A percentile compares a stretch with the other conserved stretches of the same genome.
phyloP scores from a whole-genome alignment of 257 asterid genomes.

The Solanum etuberosum region DNA sequence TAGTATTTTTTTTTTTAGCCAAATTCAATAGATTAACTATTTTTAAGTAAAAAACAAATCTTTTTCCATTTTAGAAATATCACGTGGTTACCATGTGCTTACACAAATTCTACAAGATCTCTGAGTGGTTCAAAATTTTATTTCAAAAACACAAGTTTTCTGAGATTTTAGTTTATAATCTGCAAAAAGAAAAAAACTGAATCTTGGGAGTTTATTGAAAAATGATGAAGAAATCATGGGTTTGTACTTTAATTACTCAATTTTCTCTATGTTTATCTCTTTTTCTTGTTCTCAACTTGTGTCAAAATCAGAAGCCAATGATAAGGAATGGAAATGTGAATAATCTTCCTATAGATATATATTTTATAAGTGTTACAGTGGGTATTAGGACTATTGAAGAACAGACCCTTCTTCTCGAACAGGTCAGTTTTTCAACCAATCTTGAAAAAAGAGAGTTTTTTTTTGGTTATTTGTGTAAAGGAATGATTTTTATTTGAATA shows the following conservation, averaged over 20 bases:
- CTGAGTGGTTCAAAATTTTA: background rate
- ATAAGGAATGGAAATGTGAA: background rate
- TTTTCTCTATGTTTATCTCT: constrained; percentile 35
- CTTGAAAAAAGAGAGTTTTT: background rate
- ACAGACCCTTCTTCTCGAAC: constrained; percentile 43
- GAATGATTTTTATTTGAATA: background rate
- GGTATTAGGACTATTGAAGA: constrained; percentile 32
- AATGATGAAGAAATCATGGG: constrained; percentile 44
- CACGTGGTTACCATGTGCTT: background rate
- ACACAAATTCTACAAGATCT: background rate
- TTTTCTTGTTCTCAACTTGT: constrained; percentile 32
- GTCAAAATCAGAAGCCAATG: constrained; percentile 20
- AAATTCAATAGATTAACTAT: background rate
- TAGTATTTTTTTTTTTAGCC: background rate
- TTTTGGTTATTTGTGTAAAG: background rate
- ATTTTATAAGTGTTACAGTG: constrained; percentile 43
- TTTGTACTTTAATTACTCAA: constrained; percentile 48
- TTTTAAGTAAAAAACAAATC: background rate
- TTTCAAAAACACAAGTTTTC: background rate
- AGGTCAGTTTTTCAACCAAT: constrained; percentile 23
- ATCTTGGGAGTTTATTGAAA: background rate
- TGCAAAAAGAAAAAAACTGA: background rate
- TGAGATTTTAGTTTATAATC: background rate
- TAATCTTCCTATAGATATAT: constrained; percentile 10
- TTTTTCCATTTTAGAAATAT: background rate